Evolutionary conservation across 1,284 basidiomycete genomes (phyloP).

Genomic region (Pisolithus thermaeus): DNA sequence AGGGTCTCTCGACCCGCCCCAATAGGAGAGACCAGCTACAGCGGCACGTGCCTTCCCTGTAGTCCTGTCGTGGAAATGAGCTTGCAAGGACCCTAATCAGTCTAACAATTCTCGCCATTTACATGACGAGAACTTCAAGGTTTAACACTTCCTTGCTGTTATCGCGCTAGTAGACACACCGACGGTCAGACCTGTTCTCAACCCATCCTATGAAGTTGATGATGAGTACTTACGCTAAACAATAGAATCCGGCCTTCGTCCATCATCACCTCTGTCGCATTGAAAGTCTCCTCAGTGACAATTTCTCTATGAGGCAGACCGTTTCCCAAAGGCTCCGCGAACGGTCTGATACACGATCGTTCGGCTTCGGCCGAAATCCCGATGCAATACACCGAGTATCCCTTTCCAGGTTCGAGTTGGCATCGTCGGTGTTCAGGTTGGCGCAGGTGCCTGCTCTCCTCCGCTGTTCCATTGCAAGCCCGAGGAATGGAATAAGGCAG

Average conservation of each 20-base stretch:
- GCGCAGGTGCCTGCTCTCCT: constrained; percentile 26
- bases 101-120: neutral
- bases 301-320: constrained; percentile 43
- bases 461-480: constrained; percentile 23
- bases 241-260: constrained; percentile 44
- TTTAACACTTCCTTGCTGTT: neutral
- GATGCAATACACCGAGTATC: too few species aligned
- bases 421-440: too few species aligned
- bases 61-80: too few species aligned
- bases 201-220: constrained; percentile 15
- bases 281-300: constrained; percentile 38
- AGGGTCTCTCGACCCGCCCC: neutral
- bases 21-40: too few species aligned
- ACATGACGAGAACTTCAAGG: constrained; percentile 3
- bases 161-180: neutral
- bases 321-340: constrained; percentile 5
- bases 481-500: constrained; percentile 23
- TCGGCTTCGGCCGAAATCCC: too few species aligned
- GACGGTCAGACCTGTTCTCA: neutral
- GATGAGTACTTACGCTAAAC: constrained; percentile 28
- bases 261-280: constrained; percentile 50
- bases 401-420: too few species aligned
- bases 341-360: constrained; percentile 1
- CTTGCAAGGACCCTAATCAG: neutral
- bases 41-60: neutral